Evolutionary conservation across 192 early-diverging fungal genomes (phyloP).

Genomic region (Coemansia sp.): DNA sequence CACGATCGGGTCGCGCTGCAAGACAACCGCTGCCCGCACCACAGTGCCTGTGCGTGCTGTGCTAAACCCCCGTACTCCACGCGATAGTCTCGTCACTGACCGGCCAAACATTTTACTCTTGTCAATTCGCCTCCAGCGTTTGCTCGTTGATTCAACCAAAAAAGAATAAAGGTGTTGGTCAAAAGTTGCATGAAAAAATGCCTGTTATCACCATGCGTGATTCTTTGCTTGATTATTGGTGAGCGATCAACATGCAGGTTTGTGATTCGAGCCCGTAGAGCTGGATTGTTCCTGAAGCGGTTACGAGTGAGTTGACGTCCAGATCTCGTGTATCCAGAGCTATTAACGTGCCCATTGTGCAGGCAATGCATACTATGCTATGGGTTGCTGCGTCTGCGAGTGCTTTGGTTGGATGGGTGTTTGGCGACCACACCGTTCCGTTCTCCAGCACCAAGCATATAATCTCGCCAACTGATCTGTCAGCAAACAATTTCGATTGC

Average conservation of each 20-base stretch:
- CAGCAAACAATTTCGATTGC: neutral
- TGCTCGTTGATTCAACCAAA: neutral
- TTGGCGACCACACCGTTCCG: conserved; percentile 6
- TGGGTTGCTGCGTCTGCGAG: neutral
- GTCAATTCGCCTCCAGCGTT: too few relatives aligned
- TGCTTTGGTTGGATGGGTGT: neutral
- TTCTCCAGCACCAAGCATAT: conserved; percentile 7
- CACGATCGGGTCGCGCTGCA: conserved; percentile 55
- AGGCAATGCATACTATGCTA: neutral
- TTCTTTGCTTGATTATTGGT: neutral
- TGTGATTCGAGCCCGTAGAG: neutral
- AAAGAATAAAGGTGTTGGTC: neutral
- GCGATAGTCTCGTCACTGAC: neutral
- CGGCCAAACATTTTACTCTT: conserved; percentile 10
- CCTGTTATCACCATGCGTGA: neutral
- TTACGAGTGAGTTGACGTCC: neutral
- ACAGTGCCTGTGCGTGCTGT: conserved; percentile 2
- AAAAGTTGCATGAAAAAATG: neutral
- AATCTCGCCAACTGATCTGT: neutral
- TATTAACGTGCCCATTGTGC: neutral
- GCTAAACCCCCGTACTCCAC: conserved; percentile 29
- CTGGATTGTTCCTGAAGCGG: neutral
- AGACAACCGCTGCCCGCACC: conserved; percentile 34
- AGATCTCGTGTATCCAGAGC: conserved; percentile 9
- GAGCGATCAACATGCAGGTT: neutral